Percentiles rank a stretch among this genome's conserved stretches.
Conservation (phyloP, 192 early-diverging fungal species). For the Thoreauomyces humboldtii region DNA sequence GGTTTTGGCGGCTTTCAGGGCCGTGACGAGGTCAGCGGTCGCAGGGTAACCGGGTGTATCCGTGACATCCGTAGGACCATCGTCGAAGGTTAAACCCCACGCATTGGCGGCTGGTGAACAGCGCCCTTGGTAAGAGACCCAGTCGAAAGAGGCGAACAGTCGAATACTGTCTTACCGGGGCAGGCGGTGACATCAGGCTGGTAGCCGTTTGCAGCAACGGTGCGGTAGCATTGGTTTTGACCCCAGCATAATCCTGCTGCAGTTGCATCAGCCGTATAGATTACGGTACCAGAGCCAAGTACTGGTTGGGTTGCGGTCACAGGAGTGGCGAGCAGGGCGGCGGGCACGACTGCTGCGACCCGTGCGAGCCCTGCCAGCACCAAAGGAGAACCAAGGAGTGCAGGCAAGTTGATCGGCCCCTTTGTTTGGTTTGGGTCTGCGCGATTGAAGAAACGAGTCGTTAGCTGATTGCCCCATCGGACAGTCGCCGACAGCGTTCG, state of each 20-base stretch:
- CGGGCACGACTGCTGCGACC: slow-evolving; percentile 10
- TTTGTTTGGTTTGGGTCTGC: slow-evolving; percentile 11
- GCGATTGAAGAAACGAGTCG: no score
- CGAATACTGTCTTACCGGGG: no score
- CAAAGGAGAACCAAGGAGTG: slow-evolving; percentile 3
- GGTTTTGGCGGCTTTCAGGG: background rate
- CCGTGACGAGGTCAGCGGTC: background rate
- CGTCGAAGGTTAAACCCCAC: slow-evolving; percentile 36
- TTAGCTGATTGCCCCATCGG: no score
- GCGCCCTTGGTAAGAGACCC: no score
- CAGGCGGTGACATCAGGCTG: slow-evolving; percentile 3
- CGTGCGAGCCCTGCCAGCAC: slow-evolving; percentile 1
- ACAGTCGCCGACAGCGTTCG: no score
- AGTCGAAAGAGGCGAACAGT: no score
- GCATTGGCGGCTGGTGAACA: slow-evolving; percentile 2
- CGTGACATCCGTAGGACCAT: slow-evolving; percentile 21
- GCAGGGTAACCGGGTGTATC: slow-evolving; percentile 11
- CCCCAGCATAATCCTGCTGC: background rate
- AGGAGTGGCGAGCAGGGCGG: background rate
- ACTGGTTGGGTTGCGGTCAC: background rate
- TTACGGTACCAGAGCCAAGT: slow-evolving; percentile 5
- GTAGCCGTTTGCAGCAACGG: background rate
- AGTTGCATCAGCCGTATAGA: background rate
- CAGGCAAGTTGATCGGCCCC: slow-evolving; percentile 20
- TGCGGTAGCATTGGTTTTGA: background rate